phyloP scores from a whole-genome alignment of 768 basidiomycete genomes.

The Amanita polypyramis region DNA sequence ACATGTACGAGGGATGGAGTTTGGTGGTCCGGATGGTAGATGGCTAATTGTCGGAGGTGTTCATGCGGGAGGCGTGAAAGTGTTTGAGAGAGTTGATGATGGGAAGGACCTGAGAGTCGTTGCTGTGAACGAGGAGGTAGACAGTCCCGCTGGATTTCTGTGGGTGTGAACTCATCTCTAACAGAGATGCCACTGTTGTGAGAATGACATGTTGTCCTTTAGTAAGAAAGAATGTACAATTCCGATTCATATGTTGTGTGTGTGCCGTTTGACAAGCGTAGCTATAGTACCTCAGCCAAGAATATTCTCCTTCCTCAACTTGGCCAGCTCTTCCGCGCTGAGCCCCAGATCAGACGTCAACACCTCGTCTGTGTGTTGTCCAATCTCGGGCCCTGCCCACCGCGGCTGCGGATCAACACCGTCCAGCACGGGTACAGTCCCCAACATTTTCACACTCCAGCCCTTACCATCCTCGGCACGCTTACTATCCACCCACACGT shows the following conservation, averaged over 20 bases:
- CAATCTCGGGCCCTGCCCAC: conserved; percentile 67
- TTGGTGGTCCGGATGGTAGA: conserved; percentile 50
- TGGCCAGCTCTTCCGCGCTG: conserved; percentile 22
- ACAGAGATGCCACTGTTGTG: no score
- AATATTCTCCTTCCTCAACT: conserved; percentile 29
- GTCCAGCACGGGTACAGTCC: conserved; percentile 52
- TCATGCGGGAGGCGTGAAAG: conserved; percentile 54
- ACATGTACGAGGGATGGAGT: conserved; percentile 59
- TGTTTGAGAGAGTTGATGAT: conserved; percentile 56
- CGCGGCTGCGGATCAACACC: conserved; percentile 45
- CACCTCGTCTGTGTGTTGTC: conserved; percentile 44
- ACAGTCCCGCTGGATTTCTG: conserved; percentile 45
- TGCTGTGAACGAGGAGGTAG: conserved; percentile 32
- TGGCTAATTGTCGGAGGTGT: conserved; percentile 60
- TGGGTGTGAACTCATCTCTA: conserved; percentile 25
- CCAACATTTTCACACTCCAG: conserved; percentile 62
- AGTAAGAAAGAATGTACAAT: no score
- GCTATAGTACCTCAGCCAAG: conserved; percentile 25
- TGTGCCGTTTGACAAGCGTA: no score
- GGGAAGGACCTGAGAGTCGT: conserved; percentile 45
- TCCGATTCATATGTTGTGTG: no score
- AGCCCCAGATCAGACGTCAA: conserved; percentile 33
- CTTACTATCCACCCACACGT: conserved; percentile 39
- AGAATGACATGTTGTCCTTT: no score
- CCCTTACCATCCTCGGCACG: conserved; percentile 21